Evolutionary conservation across 176 grass and related monocot genomes (phyloP), one percentile per base, ranked within the genome.

Genomic region (Microstegium vimineum): DNA sequence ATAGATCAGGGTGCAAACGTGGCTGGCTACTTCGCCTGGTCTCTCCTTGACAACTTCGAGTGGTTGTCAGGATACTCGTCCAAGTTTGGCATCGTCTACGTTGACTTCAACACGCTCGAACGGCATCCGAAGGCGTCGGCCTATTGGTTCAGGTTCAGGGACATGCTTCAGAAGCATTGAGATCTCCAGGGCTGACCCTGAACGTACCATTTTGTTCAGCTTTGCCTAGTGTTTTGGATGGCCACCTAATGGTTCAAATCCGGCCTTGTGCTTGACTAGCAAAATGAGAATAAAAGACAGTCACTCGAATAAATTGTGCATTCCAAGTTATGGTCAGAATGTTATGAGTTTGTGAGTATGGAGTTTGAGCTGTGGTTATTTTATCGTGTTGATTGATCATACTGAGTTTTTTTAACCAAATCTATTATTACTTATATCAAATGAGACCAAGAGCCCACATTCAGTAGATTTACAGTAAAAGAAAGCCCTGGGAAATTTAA

Each of bases 31-130:
- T 94, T 94, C 47, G 89, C 89, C 0, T 94, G 92, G 92, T 94
- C 92, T 83, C 83, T 91, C 22, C 86, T 94, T 3, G 92, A 91
- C 40, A 91, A 94, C 81, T 87, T 91, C 5, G 92, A 94, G 69
- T 91, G 89, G 89, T 30, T 20, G 18, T 83, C 84, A 4, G 92
- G 92, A 0, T 91, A 91, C 72, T 79, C 80, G 0, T 91, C 86
- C 36, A 91, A 90, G 67, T 91, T 94, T 23, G 92, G 89, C 25
- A 66, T 91, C 20, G 86, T 91, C 41, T n/a, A n/a, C n/a, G n/a
- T n/a, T n/a, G n/a, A n/a, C n/a, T n/a, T n/a, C n/a, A n/a, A n/a
- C n/a, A n/a, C n/a, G 1, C 84, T 87, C 1, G 82, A 86, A 22
- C 83, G 89, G 28, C 78, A 89, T 40, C 92, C 92, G 0, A 94